Evolutionary conservation across 2,329 filamentous ascomycete genomes (phyloP).

Genomic region (Penicillium sp.): DNA sequence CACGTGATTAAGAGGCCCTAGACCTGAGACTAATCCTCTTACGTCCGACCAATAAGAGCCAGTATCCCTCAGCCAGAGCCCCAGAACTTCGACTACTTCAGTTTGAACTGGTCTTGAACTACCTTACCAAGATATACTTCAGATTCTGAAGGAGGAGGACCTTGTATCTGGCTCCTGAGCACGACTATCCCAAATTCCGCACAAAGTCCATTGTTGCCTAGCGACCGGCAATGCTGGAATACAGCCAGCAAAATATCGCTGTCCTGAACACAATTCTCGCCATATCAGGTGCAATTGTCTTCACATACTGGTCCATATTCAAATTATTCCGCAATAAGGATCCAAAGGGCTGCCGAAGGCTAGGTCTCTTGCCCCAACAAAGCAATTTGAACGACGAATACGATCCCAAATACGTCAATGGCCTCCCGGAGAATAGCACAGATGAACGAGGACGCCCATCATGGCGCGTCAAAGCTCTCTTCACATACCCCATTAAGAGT

Average conservation of each 20-base stretch:
- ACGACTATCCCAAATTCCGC: too few species aligned
- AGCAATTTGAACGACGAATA: conserved; percentile 64
- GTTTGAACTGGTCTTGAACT: not conserved
- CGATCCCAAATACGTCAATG: conserved; percentile 54
- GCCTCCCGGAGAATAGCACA: conserved; percentile 32
- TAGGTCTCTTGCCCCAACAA: conserved; percentile 51
- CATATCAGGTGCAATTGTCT: not conserved
- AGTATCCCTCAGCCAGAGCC: not conserved
- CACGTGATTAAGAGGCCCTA: not conserved
- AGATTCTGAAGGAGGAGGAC: not conserved
- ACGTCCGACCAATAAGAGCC: not conserved
- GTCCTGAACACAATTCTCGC: conserved; percentile 1
- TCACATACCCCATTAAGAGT: conserved; percentile 83
- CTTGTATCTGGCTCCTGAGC: not conserved
- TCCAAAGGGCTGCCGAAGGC: conserved; percentile 57
- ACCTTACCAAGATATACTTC: not conserved
- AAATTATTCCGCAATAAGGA: conserved; percentile 5
- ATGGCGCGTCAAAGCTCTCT: conserved; percentile 69
- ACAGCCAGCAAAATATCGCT: conserved; percentile 8
- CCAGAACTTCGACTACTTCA: not conserved
- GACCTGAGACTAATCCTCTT: conserved; percentile 8
- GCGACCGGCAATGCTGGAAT: not conserved
- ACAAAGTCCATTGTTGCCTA: not conserved
- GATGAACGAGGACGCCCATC: conserved; percentile 42
- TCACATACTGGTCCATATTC: not conserved